Evolutionary conservation across 495 filamentous ascomycete genomes (phyloP).

Genomic region (Penicillium egyptiacum): DNA sequence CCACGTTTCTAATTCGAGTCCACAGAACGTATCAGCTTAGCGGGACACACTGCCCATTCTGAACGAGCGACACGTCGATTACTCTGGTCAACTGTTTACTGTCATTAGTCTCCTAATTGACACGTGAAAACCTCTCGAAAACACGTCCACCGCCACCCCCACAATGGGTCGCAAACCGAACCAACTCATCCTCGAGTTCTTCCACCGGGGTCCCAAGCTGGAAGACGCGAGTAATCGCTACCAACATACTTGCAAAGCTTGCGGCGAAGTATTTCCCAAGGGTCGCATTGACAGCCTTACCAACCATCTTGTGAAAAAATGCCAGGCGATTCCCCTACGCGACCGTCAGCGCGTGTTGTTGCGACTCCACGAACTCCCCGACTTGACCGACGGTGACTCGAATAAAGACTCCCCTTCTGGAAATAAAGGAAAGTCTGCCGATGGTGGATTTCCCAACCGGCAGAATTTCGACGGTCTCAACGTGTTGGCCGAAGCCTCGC

Average conservation of each 20-base stretch:
- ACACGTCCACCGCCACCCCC: conserved; percentile 8
- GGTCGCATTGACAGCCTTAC: conserved; percentile 78
- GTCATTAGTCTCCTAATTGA: not conserved
- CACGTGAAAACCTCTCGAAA: conserved; percentile 7
- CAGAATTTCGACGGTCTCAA: conserved; percentile 74
- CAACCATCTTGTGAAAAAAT: conserved; percentile 77
- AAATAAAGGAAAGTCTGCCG: conserved; percentile 41
- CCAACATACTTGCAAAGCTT: conserved; percentile 81
- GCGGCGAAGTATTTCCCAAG: conserved; percentile 81
- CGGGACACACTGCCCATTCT: not conserved
- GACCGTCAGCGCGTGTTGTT: conserved; percentile 67
- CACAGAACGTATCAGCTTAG: conserved; percentile 6
- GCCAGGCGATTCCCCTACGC: conserved; percentile 65
- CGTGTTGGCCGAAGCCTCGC: conserved; percentile 78
- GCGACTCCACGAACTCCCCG: conserved; percentile 53
- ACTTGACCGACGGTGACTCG: conserved; percentile 38
- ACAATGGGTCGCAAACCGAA: conserved; percentile 80
- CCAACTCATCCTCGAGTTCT: conserved; percentile 78
- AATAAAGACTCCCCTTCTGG: conserved; percentile 38
- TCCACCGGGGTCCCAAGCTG: conserved; percentile 77
- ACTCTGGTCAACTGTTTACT: not conserved
- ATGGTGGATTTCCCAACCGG: conserved; percentile 43
- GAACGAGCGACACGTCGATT: not conserved
- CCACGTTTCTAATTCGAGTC: not conserved
- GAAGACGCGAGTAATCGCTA: conserved; percentile 85